A percentile compares a stretch with the other conserved stretches of the same genome.
phyloP scores from a whole-genome alignment of 768 basidiomycete genomes.

The Macrolepiota albuminosa region DNA sequence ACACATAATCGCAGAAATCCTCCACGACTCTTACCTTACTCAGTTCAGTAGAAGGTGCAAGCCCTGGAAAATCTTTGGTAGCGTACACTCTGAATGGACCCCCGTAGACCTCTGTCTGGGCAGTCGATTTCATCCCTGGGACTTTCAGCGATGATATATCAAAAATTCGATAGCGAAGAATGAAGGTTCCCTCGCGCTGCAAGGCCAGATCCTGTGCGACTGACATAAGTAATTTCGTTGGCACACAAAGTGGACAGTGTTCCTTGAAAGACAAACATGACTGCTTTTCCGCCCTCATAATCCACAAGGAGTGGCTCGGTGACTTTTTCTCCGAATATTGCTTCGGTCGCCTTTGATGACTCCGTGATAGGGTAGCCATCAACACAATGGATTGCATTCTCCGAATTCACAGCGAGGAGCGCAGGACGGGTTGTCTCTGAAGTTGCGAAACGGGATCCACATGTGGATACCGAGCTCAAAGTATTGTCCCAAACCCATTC shows the following conservation, averaged over 20 bases:
- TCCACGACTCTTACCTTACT: constrained; percentile 43
- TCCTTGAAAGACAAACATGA: constrained; percentile 66
- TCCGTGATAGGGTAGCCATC: constrained; percentile 33
- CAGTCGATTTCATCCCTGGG: constrained; percentile 26
- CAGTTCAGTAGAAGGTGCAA: constrained; percentile 63
- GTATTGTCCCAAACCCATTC: constrained; percentile 16
- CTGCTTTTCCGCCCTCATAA: constrained; percentile 43
- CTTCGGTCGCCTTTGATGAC: constrained; percentile 41
- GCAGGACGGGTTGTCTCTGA: not conserved
- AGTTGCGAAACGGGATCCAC: not conserved
- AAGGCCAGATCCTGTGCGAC: constrained; percentile 60
- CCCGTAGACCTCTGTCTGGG: constrained; percentile 64
- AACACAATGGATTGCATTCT: constrained; percentile 26
- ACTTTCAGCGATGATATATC: constrained; percentile 43
- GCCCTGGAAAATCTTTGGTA: constrained; percentile 71
- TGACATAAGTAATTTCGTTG: constrained; percentile 2
- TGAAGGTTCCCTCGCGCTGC: constrained; percentile 59
- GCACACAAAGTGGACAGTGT: not conserved
- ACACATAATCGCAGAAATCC: not conserved
- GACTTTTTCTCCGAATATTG: constrained; percentile 61
- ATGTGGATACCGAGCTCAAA: not conserved
- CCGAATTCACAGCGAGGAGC: constrained; percentile 10
- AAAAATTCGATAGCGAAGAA: constrained; percentile 68
- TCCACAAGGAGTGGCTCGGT: constrained; percentile 51
- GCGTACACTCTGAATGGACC: constrained; percentile 66